Evolutionary conservation across 2,329 filamentous ascomycete species (phyloP).

Genomic region (Aspergillus aculeatus): DNA sequence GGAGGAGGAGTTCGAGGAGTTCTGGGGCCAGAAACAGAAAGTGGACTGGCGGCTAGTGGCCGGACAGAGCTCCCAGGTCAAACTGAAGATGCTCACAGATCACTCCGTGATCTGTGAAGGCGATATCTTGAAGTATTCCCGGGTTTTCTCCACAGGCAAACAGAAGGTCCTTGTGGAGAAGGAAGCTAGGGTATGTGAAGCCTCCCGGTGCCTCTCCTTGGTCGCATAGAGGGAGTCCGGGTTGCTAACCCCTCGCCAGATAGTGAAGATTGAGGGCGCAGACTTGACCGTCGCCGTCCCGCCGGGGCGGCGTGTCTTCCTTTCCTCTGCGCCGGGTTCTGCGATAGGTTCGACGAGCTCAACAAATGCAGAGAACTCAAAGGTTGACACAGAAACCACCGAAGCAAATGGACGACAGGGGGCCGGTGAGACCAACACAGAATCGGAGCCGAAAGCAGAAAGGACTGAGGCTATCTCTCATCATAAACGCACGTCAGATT

Average conservation of each 20-base stretch:
- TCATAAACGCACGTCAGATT: slow-evolving; percentile 19
- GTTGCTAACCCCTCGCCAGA: slow-evolving; percentile 19
- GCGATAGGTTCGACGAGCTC: background rate
- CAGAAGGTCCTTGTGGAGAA: slow-evolving; percentile 41
- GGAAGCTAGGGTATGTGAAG: slow-evolving; percentile 39
- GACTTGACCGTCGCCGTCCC: slow-evolving; percentile 41
- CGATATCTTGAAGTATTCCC: slow-evolving; percentile 44
- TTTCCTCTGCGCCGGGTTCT: slow-evolving; percentile 17
- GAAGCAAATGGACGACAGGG: background rate
- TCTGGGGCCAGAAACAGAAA: slow-evolving; percentile 58
- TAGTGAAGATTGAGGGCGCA: slow-evolving; percentile 34
- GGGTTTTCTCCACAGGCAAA: slow-evolving; percentile 27
- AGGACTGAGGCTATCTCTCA: slow-evolving; percentile 1
- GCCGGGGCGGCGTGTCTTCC: slow-evolving; percentile 37
- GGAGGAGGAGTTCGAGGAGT: slow-evolving; percentile 53
- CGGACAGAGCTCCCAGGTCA: slow-evolving; percentile 45
- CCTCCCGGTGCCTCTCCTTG: background rate
- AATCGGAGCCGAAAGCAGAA: background rate
- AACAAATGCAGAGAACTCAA: background rate
- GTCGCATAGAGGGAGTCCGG: no score
- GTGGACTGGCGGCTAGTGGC: slow-evolving; percentile 33
- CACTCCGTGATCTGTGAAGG: slow-evolving; percentile 38
- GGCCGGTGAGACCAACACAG: background rate
- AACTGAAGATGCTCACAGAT: slow-evolving; percentile 36
- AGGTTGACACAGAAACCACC: background rate